These are phyloP conservation scores for Candida schatavii DNA, from an alignment of 805 yeast genomes.

Conservation along the genomic window DNA sequence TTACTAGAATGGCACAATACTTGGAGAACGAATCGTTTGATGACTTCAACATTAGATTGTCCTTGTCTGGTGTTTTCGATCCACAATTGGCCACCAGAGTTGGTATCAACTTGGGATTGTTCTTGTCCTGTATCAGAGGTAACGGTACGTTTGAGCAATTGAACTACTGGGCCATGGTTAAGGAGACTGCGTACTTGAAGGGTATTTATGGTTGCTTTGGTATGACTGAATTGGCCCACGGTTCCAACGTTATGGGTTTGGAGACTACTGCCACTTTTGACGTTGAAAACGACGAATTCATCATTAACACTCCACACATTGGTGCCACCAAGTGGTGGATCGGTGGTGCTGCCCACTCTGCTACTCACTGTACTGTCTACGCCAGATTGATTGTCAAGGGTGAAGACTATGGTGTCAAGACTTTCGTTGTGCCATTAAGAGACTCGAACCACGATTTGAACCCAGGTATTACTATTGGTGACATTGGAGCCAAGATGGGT, in stretches of 20 bases:
- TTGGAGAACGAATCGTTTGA: constrained; percentile 48
- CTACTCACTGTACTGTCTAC: constrained; percentile 40
- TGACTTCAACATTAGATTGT: constrained; percentile 56
- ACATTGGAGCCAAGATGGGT: constrained; percentile 49
- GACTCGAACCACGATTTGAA: constrained; percentile 40
- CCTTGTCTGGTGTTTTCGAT: constrained; percentile 63
- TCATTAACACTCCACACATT: constrained; percentile 45
- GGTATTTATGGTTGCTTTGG: constrained; percentile 65
- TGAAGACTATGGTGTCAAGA: constrained; percentile 45
- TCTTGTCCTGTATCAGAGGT: constrained; percentile 77
- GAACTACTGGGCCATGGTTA: constrained; percentile 73
- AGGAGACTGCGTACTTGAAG: constrained; percentile 58
- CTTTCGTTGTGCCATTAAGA: constrained; percentile 45
- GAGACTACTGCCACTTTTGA: constrained; percentile 52
- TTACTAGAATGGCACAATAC: constrained; percentile 58
- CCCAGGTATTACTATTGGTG: constrained; percentile 46
- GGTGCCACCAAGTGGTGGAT: constrained; percentile 53
- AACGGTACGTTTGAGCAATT: constrained; percentile 85
- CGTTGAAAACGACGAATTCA: constrained; percentile 37
- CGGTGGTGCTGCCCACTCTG: constrained; percentile 49
- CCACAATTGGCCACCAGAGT: constrained; percentile 79
- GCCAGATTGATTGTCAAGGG: constrained; percentile 45
- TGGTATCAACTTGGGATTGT: constrained; percentile 86
- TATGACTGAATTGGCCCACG: constrained; percentile 64
- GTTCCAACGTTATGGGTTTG: constrained; percentile 57